These are phyloP conservation scores for Saposhnikovia divaricata DNA, from an alignment of 129 eudicot genomes.

Conservation along the genomic window DNA sequence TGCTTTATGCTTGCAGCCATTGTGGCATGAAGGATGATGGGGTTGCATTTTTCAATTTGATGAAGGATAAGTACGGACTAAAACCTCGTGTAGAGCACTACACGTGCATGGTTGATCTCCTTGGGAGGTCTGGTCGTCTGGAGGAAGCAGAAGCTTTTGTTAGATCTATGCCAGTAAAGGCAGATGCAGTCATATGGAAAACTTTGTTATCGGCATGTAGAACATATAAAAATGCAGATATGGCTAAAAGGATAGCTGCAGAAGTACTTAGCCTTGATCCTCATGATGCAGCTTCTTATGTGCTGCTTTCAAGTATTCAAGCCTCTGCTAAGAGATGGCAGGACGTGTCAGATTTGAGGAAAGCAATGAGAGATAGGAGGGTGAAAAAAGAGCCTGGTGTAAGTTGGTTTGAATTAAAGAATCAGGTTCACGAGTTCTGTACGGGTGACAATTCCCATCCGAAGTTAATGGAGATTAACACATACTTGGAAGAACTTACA, in stretches of 20 bases:
- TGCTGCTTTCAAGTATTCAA: slow-evolving; percentile 66
- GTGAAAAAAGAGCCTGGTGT: slow-evolving; percentile 84
- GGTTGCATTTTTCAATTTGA: slow-evolving; percentile 39
- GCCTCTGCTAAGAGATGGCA: slow-evolving; percentile 72
- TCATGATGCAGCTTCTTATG: slow-evolving; percentile 67
- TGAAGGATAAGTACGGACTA: slow-evolving; percentile 48
- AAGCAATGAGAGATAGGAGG: slow-evolving; percentile 53
- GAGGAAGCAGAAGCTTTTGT: slow-evolving; percentile 59
- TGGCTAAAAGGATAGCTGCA: slow-evolving; percentile 60
- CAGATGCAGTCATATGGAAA: slow-evolving; percentile 80
- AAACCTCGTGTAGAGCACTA: slow-evolving; percentile 64
- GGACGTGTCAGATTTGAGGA: slow-evolving; percentile 52
- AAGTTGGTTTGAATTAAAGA: slow-evolving; percentile 84
- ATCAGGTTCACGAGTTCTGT: slow-evolving; percentile 57
- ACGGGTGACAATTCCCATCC: slow-evolving; percentile 67
- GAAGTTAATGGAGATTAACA: slow-evolving; percentile 37
- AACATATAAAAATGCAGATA: slow-evolving; percentile 61
- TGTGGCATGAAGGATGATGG: slow-evolving; percentile 79
- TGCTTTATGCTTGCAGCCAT: slow-evolving; percentile 87
- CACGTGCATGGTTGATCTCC: slow-evolving; percentile 79
- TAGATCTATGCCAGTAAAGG: slow-evolving; percentile 59
- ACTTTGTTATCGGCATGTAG: slow-evolving; percentile 74
- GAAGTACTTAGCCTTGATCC: slow-evolving; percentile 62
- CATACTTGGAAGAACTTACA: slow-evolving; percentile 47
- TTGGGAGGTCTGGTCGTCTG: slow-evolving; percentile 70